Evolutionary conservation across 768 basidiomycete species (phyloP), one percentile per base, ranked within the genome.

Genomic region (Obba rivulosa): DNA sequence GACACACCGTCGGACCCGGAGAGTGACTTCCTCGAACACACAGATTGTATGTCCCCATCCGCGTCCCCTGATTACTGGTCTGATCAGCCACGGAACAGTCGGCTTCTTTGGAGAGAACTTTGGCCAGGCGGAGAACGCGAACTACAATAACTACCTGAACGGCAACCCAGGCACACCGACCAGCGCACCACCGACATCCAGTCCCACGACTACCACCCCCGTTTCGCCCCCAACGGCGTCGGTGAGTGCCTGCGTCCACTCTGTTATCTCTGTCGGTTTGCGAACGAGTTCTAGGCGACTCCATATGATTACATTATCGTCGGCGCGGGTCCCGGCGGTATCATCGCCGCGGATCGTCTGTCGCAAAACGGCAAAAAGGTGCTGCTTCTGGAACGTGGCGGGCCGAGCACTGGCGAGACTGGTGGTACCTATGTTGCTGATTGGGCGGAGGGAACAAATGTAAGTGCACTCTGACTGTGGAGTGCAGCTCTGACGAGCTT

Each of bases 321-420:
- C 34, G 80, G 80, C 41, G 74, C 71, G 34, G 81, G 81, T 11
- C 72, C 79, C 4, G 80, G 76, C 47, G 81, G 81, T 34, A 66
- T 83, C 42, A 69, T 84, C 53, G 66, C 73, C 22, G 80, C 80
- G 0, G 80, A 83, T 56, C 71, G 80, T 34, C 63, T 83, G 2
- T 76, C 79, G 13, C 74, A 83, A 61, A 72, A 78, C 24, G 79
- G 79, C 34, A 83, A 83, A 65, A 79, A 79, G 43, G 80, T 84
- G 1, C 63, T 83, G 14, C 68, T 84, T 1, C 64, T 84, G 4
- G 82, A 83, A 56, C 77, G 80, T 47, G 82, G 82, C 38, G 81
- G 81, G 1, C 82, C 82, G 7, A 78, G 75, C 55, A 78, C 79
- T 18, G 71, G 71, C 25, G 65, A 75, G 49, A 81, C 80, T 16